Evolutionary conservation across 768 basidiomycete species (phyloP), one percentile per base, ranked within the genome.

Genomic region (Hortiboletus campestris): DNA sequence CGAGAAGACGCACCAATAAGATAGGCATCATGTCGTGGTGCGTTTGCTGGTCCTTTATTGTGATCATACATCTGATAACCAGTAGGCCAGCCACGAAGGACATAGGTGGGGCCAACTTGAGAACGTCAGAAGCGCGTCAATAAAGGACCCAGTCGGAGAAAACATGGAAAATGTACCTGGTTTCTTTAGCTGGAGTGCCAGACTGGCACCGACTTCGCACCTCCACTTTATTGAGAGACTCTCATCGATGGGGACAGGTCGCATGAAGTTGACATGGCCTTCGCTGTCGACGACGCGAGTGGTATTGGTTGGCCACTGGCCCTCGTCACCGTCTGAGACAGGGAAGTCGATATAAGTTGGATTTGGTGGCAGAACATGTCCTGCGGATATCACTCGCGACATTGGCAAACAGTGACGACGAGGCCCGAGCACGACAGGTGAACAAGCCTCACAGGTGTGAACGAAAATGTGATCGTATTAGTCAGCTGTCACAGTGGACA

Each of bases 21-120:
- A 74, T 94, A 94, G 16, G 85, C 72, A 67, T 94, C 92, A 57
- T 86, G 85, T 55, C 92, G 76, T 20, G 87, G 82, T 38, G 70
- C 70, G 12, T 53, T 62, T 36, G 65, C 72, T 8, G 75, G 73
- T 0, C 91, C 88, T 66, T 91, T 91, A 56, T 86, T 76, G 59
- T 94, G 91, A 65, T 89, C 84, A 62, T 74, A 91, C 71, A 93
- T 75, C 22, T 76, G 75, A 72, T 94, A 94, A 17, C 81, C 80
- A 17, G 72, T 68, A 0, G 91, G 91, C 76, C 85, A 91, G 49
- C 70, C 61, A 55, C 78, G 79, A 34, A 94, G 73, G 25, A 87
- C 79, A 64, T 91, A 89, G 10, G 59, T 75, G 11, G 70, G 75
- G 12, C 81, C 83, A 9, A 25, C 62, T 63, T 29, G 3, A 29